Conservation (phyloP, 2,329 filamentous ascomycete genomes). For the Neofusicoccum sp. region DNA sequence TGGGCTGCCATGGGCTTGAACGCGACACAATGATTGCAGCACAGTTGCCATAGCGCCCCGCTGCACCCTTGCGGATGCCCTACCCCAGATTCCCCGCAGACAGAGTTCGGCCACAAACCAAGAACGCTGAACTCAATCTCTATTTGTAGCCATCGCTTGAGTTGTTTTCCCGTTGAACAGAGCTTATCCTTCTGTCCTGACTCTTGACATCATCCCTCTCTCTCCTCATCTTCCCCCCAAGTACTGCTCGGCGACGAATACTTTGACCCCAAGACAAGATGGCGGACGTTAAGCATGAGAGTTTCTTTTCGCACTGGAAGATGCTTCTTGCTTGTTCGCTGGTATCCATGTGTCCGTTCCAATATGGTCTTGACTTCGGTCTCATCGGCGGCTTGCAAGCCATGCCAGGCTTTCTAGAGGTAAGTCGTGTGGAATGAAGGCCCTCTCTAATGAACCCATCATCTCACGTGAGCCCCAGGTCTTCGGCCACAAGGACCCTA, state of each 20-base stretch:
- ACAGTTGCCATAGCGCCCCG: neutral
- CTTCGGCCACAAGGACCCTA: slow-evolving; percentile 36
- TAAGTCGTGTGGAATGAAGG: slow-evolving; percentile 24
- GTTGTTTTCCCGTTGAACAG: neutral
- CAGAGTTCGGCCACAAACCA: neutral
- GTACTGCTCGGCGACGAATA: neutral
- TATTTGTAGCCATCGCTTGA: neutral
- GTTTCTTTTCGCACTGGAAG: slow-evolving; percentile 48
- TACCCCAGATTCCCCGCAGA: slow-evolving; percentile 19
- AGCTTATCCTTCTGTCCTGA: too few relatives aligned
- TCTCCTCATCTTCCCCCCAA: neutral
- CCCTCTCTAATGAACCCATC: neutral
- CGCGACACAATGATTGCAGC: neutral
- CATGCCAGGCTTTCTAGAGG: slow-evolving; percentile 54
- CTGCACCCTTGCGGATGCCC: neutral
- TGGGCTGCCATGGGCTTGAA: neutral
- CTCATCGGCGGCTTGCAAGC: slow-evolving; percentile 55
- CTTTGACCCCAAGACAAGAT: slow-evolving; percentile 24
- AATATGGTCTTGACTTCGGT: slow-evolving; percentile 57
- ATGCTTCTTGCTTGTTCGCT: slow-evolving; percentile 53
- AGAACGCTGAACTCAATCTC: neutral
- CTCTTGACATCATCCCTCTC: neutral
- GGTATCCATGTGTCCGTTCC: slow-evolving; percentile 54
- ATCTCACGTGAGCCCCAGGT: slow-evolving; percentile 25
- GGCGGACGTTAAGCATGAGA: slow-evolving; percentile 28